phyloP scores from a whole-genome alignment of 1,284 basidiomycete genomes.

The Trametes sp. region DNA sequence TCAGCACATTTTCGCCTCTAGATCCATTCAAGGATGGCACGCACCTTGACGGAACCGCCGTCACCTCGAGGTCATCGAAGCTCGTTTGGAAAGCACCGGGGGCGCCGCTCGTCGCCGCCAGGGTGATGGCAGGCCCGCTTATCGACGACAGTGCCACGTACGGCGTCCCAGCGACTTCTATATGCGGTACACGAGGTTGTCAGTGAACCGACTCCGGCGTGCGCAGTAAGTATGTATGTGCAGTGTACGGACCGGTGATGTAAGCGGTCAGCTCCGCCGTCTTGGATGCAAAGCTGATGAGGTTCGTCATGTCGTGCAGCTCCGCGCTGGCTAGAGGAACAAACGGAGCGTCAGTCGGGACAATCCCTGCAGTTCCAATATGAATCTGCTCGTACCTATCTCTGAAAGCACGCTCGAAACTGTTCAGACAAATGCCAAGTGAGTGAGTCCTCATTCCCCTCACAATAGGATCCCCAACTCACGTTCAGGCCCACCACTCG shows the following conservation, averaged over 20 bases:
- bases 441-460: too few species aligned
- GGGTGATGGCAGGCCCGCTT: conserved; percentile 30
- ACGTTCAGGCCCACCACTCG: not conserved
- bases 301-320: not conserved
- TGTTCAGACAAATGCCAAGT: not conserved
- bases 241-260: not conserved
- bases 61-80: conserved; percentile 6
- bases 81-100: conserved; percentile 2
- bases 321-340: not conserved
- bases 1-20: not conserved
- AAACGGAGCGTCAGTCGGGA: not conserved
- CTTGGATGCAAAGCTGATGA: not conserved
- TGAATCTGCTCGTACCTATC: not conserved
- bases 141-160: conserved; percentile 31
- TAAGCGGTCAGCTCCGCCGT: not conserved
- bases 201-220: not conserved
- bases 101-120: conserved; percentile 16
- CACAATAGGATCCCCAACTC: not conserved
- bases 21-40: not conserved
- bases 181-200: not conserved
- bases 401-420: not conserved
- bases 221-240: too few species aligned
- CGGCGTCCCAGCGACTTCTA: conserved; percentile 26
- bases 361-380: not conserved
- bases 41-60: conserved; percentile 4